These are phyloP conservation scores for Trichoderma erinaceum DNA, from an alignment of 495 filamentous ascomycete genomes.

Conservation along the genomic window DNA sequence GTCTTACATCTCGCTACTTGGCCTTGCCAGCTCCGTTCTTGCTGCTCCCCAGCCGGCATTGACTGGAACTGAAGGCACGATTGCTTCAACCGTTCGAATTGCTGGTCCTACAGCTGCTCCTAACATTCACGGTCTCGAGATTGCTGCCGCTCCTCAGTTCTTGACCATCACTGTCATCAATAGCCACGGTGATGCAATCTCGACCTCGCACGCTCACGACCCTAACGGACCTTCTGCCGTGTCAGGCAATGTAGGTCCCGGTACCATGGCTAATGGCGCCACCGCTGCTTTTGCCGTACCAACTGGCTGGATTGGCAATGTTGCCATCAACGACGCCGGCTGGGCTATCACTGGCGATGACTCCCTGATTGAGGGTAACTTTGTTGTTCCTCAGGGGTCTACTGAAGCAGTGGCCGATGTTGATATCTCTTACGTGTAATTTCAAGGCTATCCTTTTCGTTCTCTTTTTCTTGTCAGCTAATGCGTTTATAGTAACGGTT, in stretches of 20 bases:
- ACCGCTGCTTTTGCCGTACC: conserved; percentile 12
- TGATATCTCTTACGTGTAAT: conserved; percentile 11
- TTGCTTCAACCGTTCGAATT: neutral
- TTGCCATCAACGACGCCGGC: conserved; percentile 8
- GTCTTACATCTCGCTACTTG: neutral
- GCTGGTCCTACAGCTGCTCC: neutral
- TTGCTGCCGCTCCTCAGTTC: neutral
- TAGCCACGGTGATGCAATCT: conserved; percentile 3
- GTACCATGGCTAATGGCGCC: conserved; percentile 9
- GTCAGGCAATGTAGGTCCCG: neutral
- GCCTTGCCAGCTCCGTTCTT: neutral
- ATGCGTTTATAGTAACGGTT: conserved; percentile 19
- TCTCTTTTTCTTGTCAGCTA: neutral
- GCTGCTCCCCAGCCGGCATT: neutral
- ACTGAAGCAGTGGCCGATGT: neutral
- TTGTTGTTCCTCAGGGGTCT: conserved; percentile 11
- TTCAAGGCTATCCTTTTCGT: neutral
- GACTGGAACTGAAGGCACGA: neutral
- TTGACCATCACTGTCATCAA: conserved; percentile 9
- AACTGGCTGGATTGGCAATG: conserved; percentile 11
- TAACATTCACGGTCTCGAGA: neutral
- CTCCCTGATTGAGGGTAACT: conserved; percentile 12
- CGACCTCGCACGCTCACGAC: conserved; percentile 10
- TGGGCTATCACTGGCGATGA: neutral
- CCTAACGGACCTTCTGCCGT: neutral